A percentile compares a stretch with the other conserved stretches of the same genome.
Conservation (phyloP, 305 asterid genomes). For the Fraxinus dipetala region DNA sequence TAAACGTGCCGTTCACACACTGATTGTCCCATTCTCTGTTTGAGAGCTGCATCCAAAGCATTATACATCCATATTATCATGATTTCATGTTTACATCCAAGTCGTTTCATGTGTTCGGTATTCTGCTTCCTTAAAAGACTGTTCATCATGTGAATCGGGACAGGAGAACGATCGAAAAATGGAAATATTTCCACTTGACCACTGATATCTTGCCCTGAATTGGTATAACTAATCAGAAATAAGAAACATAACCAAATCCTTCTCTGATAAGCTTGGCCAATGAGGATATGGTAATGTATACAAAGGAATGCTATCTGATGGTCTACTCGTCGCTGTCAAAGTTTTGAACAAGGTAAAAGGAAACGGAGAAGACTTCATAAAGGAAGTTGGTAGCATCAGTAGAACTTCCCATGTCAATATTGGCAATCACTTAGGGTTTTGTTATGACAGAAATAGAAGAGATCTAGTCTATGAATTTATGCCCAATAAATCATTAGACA, state of each 20-base stretch:
- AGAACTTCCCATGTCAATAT: conserved; percentile 59
- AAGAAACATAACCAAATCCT: conserved; percentile 47
- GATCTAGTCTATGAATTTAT: conserved; percentile 57
- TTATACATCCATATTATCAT: neutral
- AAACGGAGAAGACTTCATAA: conserved; percentile 53
- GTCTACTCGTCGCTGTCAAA: conserved; percentile 10
- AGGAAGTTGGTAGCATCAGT: conserved; percentile 61
- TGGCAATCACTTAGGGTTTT: conserved; percentile 59
- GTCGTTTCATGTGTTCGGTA: neutral
- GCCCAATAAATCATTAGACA: conserved; percentile 66
- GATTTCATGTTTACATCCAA: neutral
- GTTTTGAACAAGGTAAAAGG: conserved; percentile 12
- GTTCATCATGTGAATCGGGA: neutral
- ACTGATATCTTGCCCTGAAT: neutral
- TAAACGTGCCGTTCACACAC: neutral
- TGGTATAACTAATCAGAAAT: conserved; percentile 24
- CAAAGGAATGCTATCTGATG: conserved; percentile 51
- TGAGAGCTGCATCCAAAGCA: neutral
- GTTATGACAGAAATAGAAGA: conserved; percentile 34
- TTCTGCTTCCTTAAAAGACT: neutral
- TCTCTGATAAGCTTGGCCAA: conserved; percentile 44
- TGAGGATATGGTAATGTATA: conserved; percentile 62
- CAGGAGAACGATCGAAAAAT: neutral
- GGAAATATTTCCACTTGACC: neutral
- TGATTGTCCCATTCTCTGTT: neutral